A percentile compares a stretch with the other conserved stretches of the same genome.
phyloP scores from a whole-genome alignment of 1,284 basidiomycete species.

The Trichosporon ovoides region DNA sequence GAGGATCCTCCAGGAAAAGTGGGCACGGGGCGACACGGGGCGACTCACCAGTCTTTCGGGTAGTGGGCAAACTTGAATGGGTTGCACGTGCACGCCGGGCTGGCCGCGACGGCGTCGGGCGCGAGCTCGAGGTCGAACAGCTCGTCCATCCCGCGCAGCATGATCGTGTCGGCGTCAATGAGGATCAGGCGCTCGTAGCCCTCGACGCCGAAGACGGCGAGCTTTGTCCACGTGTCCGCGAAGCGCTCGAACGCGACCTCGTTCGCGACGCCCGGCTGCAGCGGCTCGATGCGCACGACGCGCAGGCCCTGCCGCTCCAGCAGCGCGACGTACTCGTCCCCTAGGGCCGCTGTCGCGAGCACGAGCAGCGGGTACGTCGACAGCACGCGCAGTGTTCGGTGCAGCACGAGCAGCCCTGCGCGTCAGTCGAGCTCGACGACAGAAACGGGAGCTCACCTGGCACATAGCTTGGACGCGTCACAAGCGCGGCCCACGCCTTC shows the following conservation, averaged over 20 bases:
- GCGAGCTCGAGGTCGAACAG: slow-evolving; percentile 68
- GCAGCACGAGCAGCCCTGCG: slow-evolving; percentile 58
- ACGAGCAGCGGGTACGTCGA: slow-evolving; percentile 75
- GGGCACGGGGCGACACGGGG: neutral
- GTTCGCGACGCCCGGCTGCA: slow-evolving; percentile 57
- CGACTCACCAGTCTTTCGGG: slow-evolving; percentile 74
- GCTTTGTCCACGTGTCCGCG: slow-evolving; percentile 83
- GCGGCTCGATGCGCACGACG: slow-evolving; percentile 58
- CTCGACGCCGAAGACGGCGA: slow-evolving; percentile 68
- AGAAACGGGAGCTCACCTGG: slow-evolving; percentile 31
- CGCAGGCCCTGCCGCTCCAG: slow-evolving; percentile 57
- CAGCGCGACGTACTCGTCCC: slow-evolving; percentile 55
- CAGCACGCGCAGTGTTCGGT: slow-evolving; percentile 61
- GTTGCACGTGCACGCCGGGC: slow-evolving; percentile 89
- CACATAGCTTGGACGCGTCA: slow-evolving; percentile 65
- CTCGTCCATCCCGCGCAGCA: slow-evolving; percentile 84
- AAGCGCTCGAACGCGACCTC: slow-evolving; percentile 55
- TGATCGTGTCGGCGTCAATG: slow-evolving; percentile 87
- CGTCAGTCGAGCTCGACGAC: neutral
- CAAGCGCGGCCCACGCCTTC: slow-evolving; percentile 59
- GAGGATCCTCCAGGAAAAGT: too few species aligned
- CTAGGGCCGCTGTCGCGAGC: slow-evolving; percentile 66
- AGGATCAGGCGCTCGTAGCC: slow-evolving; percentile 79
- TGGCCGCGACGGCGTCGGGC: slow-evolving; percentile 70
- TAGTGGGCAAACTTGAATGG: slow-evolving; percentile 77